Evolutionary conservation across 768 basidiomycete species (phyloP).

Genomic region (Termitomyces sp.): DNA sequence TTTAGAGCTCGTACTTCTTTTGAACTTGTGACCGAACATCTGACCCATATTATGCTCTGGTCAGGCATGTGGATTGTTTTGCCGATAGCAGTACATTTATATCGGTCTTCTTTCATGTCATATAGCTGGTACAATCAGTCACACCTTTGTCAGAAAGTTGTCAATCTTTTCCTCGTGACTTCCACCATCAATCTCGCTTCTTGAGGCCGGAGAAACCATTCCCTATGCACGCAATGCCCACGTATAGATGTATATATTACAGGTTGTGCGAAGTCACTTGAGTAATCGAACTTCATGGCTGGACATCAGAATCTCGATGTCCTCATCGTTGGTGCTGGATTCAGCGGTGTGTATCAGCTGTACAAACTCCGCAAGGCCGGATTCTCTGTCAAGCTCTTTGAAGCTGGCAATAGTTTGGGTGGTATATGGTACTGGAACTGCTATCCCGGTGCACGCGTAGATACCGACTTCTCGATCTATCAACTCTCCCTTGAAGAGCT

Average conservation of each 20-base stretch:
- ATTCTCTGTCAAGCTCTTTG: constrained; percentile 2
- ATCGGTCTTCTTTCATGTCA: too few relatives aligned
- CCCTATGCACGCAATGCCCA: neutral
- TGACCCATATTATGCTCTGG: neutral
- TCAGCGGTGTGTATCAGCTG: neutral
- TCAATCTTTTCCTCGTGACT: too few relatives aligned
- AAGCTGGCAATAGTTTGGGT: neutral
- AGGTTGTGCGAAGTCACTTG: neutral
- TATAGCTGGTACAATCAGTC: too few relatives aligned
- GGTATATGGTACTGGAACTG: neutral
- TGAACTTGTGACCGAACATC: too few relatives aligned
- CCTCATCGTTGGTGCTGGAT: constrained; percentile 13
- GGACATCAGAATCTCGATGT: constrained; percentile 12
- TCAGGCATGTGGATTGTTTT: too few relatives aligned
- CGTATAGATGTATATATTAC: neutral
- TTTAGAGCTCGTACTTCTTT: too few relatives aligned
- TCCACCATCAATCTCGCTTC: too few relatives aligned
- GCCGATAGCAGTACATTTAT: too few relatives aligned
- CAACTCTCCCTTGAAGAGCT: neutral
- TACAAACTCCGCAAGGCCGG: neutral
- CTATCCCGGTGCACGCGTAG: neutral
- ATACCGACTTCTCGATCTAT: neutral
- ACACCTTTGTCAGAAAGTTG: too few relatives aligned
- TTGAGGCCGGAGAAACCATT: neutral
- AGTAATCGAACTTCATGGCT: neutral